Evolutionary conservation across 352 stramenopile genomes (phyloP).

Genomic region (Blastocystis sp.): DNA sequence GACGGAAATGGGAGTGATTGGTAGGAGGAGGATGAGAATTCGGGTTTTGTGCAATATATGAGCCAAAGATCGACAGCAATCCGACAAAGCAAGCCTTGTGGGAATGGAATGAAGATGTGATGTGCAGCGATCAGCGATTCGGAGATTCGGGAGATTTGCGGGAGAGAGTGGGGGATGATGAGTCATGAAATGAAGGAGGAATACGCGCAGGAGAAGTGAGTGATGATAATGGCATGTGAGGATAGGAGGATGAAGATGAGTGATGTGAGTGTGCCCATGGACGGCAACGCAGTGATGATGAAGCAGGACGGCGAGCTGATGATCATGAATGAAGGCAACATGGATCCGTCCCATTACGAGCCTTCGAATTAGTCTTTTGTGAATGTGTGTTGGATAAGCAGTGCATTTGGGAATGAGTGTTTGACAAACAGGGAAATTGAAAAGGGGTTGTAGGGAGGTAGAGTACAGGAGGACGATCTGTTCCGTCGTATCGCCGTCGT

Average conservation of each 20-base stretch:
- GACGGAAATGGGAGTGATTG: neutral
- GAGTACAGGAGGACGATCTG: conserved; percentile 2
- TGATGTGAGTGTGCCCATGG: neutral
- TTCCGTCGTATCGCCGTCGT: neutral
- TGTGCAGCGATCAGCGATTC: no score
- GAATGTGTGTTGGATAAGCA: neutral
- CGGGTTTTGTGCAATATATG: neutral
- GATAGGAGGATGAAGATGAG: neutral
- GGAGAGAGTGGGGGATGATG: no score
- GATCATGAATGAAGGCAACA: neutral
- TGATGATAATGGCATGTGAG: no score
- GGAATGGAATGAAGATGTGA: no score
- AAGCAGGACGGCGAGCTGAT: neutral
- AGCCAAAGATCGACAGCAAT: no score
- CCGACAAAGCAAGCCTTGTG: no score
- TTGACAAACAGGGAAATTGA: neutral
- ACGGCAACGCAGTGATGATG: neutral
- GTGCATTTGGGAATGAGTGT: neutral
- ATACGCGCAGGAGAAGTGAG: no score
- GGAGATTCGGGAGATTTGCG: no score
- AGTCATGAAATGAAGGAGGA: no score
- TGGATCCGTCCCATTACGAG: neutral
- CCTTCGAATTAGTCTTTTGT: neutral
- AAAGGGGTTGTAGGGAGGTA: neutral
- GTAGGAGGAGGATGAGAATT: neutral